These are phyloP conservation scores for Coniella vitis DNA, from an alignment of 2,329 filamentous ascomycete genomes.

Conservation along the genomic window DNA sequence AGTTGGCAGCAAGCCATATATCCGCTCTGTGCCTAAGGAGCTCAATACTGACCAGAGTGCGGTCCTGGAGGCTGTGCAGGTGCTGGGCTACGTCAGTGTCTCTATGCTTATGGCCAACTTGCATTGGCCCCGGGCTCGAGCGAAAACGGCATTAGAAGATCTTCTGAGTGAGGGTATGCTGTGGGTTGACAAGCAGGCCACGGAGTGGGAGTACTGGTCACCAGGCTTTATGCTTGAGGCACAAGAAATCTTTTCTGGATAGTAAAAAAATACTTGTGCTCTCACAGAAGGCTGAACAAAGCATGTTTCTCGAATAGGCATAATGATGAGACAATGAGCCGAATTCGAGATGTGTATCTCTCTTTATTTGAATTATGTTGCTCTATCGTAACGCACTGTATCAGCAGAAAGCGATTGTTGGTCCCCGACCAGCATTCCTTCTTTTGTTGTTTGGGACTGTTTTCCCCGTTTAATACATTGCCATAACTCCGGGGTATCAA, in stretches of 20 bases:
- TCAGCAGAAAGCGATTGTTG: too few species aligned
- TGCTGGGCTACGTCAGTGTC: conserved; percentile 83
- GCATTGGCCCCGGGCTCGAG: conserved; percentile 74
- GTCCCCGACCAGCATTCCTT: too few species aligned
- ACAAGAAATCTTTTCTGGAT: conserved; percentile 19
- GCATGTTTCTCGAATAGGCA: too few species aligned
- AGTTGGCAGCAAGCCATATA: conserved; percentile 79
- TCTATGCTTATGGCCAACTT: conserved; percentile 85
- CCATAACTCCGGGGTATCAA: too few species aligned
- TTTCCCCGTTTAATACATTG: too few species aligned
- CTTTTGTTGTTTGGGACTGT: too few species aligned
- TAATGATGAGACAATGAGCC: too few species aligned
- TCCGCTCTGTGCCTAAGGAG: conserved; percentile 89
- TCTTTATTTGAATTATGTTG: too few species aligned
- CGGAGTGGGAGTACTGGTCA: conserved; percentile 92
- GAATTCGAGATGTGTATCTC: too few species aligned
- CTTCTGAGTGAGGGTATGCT: conserved; percentile 82
- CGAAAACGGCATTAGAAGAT: conserved; percentile 87
- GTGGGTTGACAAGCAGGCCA: conserved; percentile 82
- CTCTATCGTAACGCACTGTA: too few species aligned
- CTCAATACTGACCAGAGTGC: conserved; percentile 90
- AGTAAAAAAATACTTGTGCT: conserved; percentile 2
- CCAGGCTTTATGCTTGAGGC: conserved; percentile 62
- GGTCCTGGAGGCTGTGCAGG: conserved; percentile 83
- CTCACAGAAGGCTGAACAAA: too few species aligned